Percentiles rank a stretch among this genome's conserved stretches.
Conservation (phyloP, 805 yeast genomes). For the Saccharomyces eubayanus region DNA sequence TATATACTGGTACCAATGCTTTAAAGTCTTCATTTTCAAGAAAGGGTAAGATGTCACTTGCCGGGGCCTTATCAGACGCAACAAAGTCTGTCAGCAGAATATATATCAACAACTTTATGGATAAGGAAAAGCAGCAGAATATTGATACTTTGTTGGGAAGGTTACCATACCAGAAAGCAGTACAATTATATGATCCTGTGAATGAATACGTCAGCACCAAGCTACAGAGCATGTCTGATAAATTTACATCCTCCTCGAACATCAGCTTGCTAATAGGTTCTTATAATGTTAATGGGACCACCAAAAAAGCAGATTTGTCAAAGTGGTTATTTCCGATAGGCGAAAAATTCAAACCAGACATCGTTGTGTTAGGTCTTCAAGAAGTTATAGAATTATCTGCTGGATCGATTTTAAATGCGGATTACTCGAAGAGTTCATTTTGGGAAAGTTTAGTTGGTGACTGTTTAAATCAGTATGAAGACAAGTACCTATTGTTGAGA, state of each 20-base stretch:
- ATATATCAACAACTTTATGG: slow-evolving; percentile 93
- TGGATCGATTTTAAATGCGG: slow-evolving; percentile 80
- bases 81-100: slow-evolving; percentile 91
- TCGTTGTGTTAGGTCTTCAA: slow-evolving; percentile 86
- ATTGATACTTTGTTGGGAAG: slow-evolving; percentile 83
- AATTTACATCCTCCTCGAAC: slow-evolving; percentile 52
- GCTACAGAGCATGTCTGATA: slow-evolving; percentile 34
- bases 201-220: slow-evolving; percentile 72
- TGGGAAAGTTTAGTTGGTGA: slow-evolving; percentile 68
- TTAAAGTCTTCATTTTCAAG: slow-evolving; percentile 89
- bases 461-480: slow-evolving; percentile 50
- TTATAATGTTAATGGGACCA: slow-evolving; percentile 75
- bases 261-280: slow-evolving; percentile 74
- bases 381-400: slow-evolving; percentile 92
- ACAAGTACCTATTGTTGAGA: slow-evolving; percentile 54
- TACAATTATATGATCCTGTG: slow-evolving; percentile 77
- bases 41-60: slow-evolving; percentile 91
- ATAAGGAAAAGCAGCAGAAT: slow-evolving; percentile 80
- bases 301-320: slow-evolving; percentile 47
- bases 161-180: slow-evolving; percentile 60
- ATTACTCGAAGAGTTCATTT: slow-evolving; percentile 61
- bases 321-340: slow-evolving; percentile 79
- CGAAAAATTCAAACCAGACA: slow-evolving; percentile 52
- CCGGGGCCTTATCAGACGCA: slow-evolving; percentile 95
- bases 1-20: slow-evolving; percentile 97